Base-by-base conservation (phyloP, 768 basidiomycete genomes). In the Boletales sp. region DNA sequence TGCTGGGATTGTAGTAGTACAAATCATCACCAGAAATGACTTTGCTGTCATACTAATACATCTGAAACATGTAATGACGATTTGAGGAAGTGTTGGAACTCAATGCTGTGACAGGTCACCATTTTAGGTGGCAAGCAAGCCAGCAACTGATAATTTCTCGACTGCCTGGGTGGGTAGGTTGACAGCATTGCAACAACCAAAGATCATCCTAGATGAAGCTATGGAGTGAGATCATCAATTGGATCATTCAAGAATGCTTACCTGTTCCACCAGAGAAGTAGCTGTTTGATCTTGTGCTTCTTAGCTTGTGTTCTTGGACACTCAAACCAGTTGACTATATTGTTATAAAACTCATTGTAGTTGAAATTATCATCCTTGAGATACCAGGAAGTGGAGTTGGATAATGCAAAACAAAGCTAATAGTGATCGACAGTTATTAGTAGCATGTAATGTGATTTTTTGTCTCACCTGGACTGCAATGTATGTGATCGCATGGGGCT, bases 401-500 rank as follows among this genome's bases (percentile, higher is more conserved):
- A 61, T 6, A 59, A 19, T 6, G 53, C 50, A 25, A 61, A 61
- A 13, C 44, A 43, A 17, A 61, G 43, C 60, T 61, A 45, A 25
- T 25, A 25, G 21, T 25, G 21, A 5, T 25, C 2, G 21, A 25
- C 21, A 25, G 21, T 25, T 25, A 25, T 5, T 25, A 25, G 21
- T 25, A 25, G 21, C 21, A 25, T 5, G 21, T 25, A 25, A 25
- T 25, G 21, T 25, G 21, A 25, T 43, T 32, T 7, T 3, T 34
- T 11, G 11, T 18, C 50, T 38, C 44, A 66, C 65, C 44, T 66
- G 62, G 4, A 64, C 58, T 14, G 64, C 55, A 2, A 51, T 49
- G 37, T 66, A 66, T 14, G 65, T 58, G 30, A 66, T 58, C 1
- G 44, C 51, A 15, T 58, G 44, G 2, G 62, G 64, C 3, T 60